These are phyloP conservation scores for Globomyces sp. DNA, from an alignment of 371 early-diverging fungal genomes.

Conservation along the genomic window DNA sequence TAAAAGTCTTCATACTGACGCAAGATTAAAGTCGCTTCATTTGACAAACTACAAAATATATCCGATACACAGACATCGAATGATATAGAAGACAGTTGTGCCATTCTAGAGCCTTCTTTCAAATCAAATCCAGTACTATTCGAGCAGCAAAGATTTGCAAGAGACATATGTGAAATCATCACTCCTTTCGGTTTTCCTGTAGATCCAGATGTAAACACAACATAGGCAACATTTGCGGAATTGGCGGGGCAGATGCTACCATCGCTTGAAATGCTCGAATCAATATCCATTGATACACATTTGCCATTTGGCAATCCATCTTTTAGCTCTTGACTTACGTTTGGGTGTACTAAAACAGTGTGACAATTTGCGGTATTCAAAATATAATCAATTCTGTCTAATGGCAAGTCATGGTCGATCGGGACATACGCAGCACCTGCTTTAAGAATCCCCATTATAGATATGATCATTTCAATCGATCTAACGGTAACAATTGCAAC, in stretches of 20 bases:
- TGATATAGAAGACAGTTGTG: slow-evolving; percentile 20
- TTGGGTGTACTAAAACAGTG: slow-evolving; percentile 12
- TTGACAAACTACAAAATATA: slow-evolving; percentile 18
- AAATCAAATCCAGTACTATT: not conserved
- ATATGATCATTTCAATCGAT: slow-evolving; percentile 21
- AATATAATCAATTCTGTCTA: slow-evolving; percentile 19
- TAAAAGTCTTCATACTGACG: slow-evolving; percentile 20
- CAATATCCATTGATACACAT: not conserved
- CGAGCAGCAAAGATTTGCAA: slow-evolving; percentile 13
- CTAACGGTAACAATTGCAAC: slow-evolving; percentile 21
- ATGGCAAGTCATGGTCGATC: slow-evolving; percentile 27
- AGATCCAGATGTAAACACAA: slow-evolving; percentile 52
- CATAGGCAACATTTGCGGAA: slow-evolving; percentile 21
- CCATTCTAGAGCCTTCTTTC: not conserved
- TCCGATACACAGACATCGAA: slow-evolving; percentile 33
- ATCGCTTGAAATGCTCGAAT: not conserved
- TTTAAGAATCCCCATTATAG: slow-evolving; percentile 31
- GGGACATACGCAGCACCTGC: slow-evolving; percentile 39
- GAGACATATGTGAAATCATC: slow-evolving; percentile 33
- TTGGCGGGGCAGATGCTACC: not conserved
- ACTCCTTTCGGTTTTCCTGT: slow-evolving; percentile 56
- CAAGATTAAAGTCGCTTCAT: slow-evolving; percentile 29
- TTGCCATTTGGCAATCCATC: not conserved
- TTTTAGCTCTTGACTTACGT: slow-evolving; percentile 3
- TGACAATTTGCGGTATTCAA: slow-evolving; percentile 16